phyloP scores from a whole-genome alignment of 805 yeast species.

The Candida gorgasii region DNA sequence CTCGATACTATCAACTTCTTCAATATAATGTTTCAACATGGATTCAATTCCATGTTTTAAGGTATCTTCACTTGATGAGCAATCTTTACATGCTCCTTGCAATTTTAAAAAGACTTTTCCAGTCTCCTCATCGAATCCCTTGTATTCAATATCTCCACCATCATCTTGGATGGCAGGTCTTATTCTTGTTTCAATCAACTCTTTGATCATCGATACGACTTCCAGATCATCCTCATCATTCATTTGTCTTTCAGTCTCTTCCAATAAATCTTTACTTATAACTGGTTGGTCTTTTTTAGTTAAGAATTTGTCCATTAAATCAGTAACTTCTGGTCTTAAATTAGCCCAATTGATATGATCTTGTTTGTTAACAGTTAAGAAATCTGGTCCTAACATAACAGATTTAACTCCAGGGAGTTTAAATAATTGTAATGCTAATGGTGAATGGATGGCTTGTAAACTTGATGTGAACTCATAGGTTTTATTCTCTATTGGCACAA shows the following conservation, averaged over 20 bases:
- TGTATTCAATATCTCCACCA: constrained; percentile 94
- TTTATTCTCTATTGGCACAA: constrained; percentile 46
- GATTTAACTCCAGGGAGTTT: constrained; percentile 65
- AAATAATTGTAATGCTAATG: constrained; percentile 62
- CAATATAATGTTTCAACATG: constrained; percentile 96
- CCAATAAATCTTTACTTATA: constrained; percentile 41
- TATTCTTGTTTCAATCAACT: constrained; percentile 88
- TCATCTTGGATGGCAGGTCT: constrained; percentile 98
- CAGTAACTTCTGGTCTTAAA: constrained; percentile 58
- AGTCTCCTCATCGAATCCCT: constrained; percentile 79
- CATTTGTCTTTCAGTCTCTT: constrained; percentile 42
- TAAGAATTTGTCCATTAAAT: constrained; percentile 54
- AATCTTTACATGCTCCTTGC: constrained; percentile 95
- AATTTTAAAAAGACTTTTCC: constrained; percentile 88
- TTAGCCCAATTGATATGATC: constrained; percentile 61
- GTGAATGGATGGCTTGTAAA: constrained; percentile 60
- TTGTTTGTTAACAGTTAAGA: constrained; percentile 70
- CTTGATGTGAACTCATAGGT: constrained; percentile 56
- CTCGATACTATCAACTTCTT: constrained; percentile 86
- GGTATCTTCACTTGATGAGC: constrained; percentile 89
- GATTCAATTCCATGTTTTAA: constrained; percentile 93
- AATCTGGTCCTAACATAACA: constrained; percentile 72
- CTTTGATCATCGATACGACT: constrained; percentile 85
- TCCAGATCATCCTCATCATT: constrained; percentile 64
- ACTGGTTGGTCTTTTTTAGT: constrained; percentile 40